Percentiles rank a stretch among this genome's conserved stretches.
phyloP scores from a whole-genome alignment of 305 asterid genomes.

The Fraxinus sp. region DNA sequence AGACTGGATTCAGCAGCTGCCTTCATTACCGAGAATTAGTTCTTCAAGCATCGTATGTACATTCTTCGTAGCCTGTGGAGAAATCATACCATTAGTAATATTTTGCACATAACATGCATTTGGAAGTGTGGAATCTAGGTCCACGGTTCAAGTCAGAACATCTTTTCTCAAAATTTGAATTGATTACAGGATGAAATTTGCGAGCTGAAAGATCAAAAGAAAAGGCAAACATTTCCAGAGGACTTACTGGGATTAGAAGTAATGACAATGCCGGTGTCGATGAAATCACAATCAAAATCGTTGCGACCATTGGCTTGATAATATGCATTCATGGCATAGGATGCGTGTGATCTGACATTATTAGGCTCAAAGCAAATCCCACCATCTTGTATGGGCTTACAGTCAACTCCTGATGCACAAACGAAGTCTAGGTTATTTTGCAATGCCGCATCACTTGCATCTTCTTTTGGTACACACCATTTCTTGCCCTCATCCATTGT shows the following conservation, averaged over 20 bases:
- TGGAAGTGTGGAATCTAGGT: background rate
- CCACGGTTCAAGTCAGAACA: background rate
- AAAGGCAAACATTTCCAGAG: background rate
- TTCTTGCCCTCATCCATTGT: slow-evolving; percentile 4
- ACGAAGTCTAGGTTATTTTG: slow-evolving; percentile 50
- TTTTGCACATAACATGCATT: background rate
- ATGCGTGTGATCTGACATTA: slow-evolving; percentile 37
- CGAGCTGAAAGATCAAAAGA: too few relatives aligned
- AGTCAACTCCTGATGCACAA: slow-evolving; percentile 43
- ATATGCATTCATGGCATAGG: slow-evolving; percentile 56
- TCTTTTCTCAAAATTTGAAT: too few relatives aligned
- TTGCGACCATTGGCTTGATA: slow-evolving; percentile 39
- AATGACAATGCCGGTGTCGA: slow-evolving; percentile 24
- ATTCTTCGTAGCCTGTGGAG: slow-evolving; percentile 34
- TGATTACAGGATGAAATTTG: too few relatives aligned
- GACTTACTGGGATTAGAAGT: slow-evolving; percentile 45
- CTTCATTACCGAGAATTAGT: background rate
- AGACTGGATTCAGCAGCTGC: background rate
- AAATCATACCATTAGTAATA: background rate
- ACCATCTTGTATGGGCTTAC: slow-evolving; percentile 40
- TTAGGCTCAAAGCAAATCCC: slow-evolving; percentile 46
- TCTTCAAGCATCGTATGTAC: slow-evolving; percentile 22
- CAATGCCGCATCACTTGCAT: slow-evolving; percentile 32
- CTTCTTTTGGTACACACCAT: slow-evolving; percentile 41
- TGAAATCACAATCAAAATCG: slow-evolving; percentile 34